Base-by-base conservation (phyloP, 163 green algal species). In the Prototheca wickerhamii region DNA sequence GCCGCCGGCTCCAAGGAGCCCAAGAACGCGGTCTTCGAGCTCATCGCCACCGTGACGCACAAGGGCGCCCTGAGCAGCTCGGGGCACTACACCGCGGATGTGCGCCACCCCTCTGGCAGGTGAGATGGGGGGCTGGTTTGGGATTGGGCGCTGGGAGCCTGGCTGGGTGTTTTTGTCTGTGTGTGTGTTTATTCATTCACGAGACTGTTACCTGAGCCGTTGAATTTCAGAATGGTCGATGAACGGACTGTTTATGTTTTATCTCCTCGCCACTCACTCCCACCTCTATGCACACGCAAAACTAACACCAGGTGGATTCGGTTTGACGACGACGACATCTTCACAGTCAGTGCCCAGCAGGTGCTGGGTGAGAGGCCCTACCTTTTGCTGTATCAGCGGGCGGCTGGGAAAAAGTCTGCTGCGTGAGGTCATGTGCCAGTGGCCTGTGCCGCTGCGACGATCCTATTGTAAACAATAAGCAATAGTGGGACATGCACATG, bases 51-150 rank as follows among this genome's bases (percentile, higher is more conserved):
- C 0, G 78, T 90, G 29, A 74, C 59, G 12, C 83, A 90, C 59
- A 80, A 84, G 21, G 83, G 83, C 40, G 71, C 76, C 30, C 68
- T 61, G 30, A 69, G 71, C 17, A 51, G 46, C 28, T 51, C 40
- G 8, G 83, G 83, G 21, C 83, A 90, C 68, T 90, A 90, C 75
- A 89, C 82, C 2, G 78, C 83, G 23, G 77, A 88, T 58, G 77
- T 82, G 21, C 65, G 60, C 17, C 83, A 90, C 70, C 52, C 59
- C 2, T 65, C 75, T 35, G 72, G 64, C 46, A 50, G 61, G 64
- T 70, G 56, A 23, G 56, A 26, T 3, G 28, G 23, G 21, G 2
- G 34, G 32, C 32, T 20, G 15, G 55, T 3, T 25, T 4, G 23
- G 29, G 18, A 4, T 10, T 8, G n/a, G n/a, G n/a, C n/a, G n/a